Conservation (phyloP, 805 yeast species). For the Spathaspora boniae region DNA sequence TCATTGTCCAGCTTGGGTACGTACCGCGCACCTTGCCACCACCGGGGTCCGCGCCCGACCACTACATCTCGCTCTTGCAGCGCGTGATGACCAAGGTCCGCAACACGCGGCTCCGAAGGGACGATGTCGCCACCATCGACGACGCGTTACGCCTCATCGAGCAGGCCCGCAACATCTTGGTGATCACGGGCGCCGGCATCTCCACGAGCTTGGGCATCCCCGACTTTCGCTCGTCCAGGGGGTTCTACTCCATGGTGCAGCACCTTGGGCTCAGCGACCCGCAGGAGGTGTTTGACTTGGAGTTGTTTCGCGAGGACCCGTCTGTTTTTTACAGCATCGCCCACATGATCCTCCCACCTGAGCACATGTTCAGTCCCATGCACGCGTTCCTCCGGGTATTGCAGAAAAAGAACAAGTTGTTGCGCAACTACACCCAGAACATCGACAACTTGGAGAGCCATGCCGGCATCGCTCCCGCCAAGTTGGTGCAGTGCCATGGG, state of each 20-base stretch:
- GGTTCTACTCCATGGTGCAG: constrained; percentile 57
- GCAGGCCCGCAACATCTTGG: constrained; percentile 43
- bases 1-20: constrained; percentile 66
- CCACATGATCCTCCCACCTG: constrained; percentile 42
- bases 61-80: constrained; percentile 51
- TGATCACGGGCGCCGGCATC: constrained; percentile 45
- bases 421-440: constrained; percentile 43
- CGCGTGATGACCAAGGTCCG: constrained; percentile 64
- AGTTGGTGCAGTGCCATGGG: constrained; percentile 80
- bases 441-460: constrained; percentile 46
- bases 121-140: constrained; percentile 53
- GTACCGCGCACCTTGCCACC: constrained; percentile 28
- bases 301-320: constrained; percentile 35
- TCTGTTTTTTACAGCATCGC: constrained; percentile 40
- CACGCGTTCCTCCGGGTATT: constrained; percentile 37
- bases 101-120: constrained; percentile 51
- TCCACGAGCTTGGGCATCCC: constrained; percentile 45
- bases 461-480: constrained; percentile 49
- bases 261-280: constrained; percentile 44
- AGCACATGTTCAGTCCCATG: constrained; percentile 31
- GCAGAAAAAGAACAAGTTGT: constrained; percentile 33
- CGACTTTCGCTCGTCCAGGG: constrained; percentile 48
- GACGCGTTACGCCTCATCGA: constrained; percentile 52
- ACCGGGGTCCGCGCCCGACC: constrained; percentile 38
- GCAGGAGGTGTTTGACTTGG: constrained; percentile 42